Base-by-base conservation (phyloP, 2,329 filamentous ascomycete genomes). In the Colletotrichum sp. region DNA sequence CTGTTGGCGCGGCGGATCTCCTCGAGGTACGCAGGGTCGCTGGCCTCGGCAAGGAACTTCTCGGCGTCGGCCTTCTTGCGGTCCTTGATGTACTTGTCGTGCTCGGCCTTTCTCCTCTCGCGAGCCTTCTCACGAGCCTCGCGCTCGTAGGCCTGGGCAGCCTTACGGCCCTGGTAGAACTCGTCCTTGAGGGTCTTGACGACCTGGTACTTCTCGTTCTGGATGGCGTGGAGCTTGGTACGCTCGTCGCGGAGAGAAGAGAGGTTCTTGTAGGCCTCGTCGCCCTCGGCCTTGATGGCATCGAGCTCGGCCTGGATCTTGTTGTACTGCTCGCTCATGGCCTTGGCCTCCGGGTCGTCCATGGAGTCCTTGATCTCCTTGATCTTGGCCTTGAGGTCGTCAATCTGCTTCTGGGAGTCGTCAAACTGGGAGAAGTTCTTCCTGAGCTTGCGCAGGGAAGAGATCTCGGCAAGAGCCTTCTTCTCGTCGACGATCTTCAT, bases 401-500 rank as follows among this genome's bases (percentile, higher is more conserved):
- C 95, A 80, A 99, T 99, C 79, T 91, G 91, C 90, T 98, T 98
- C 87, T 99, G 95, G 39, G 93, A 90, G 76, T 94, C 93, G 76
- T 98, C 95, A 82, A 99, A 94, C 77, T 93, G 92, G 75, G 93
- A 92, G 84, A 99, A 98, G 86, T 92, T 94, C 92, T 98, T 99
- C 88, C 95, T 95, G 82, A 94, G 91, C 89, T 98, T 98, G 86
- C 94, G 94, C 79, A 99, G 88, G 84, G 88, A 94, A 65, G 94
- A 95, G 81, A 98, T 94, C 81, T 98, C 95, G 67, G 91, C 88
- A 24, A 99, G 90, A 10, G 95, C 93, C 91, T 98, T 99, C 90
- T 95, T 98, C 92, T 99, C 97, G 81, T 99, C 97, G 13, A 99
- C 97, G 68, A 99, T 89, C 88, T 96, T 98, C 94, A 99, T 96